Conservation (phyloP, 305 asterid species). For the Solanum hybrid region DNA sequence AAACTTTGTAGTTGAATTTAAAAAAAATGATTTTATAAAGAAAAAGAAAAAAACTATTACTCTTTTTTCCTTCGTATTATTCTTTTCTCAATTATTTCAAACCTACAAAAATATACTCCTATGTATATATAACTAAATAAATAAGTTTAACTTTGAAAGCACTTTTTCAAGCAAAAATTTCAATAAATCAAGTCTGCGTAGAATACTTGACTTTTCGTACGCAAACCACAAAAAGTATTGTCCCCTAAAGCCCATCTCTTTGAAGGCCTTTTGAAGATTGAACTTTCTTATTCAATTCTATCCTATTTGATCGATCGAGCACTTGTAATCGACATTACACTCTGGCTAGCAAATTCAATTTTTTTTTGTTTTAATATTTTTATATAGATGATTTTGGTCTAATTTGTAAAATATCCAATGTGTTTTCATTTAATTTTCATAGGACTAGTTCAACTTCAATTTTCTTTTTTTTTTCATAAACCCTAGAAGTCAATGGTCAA, state of each 20-base stretch:
- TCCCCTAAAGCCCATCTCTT: neutral
- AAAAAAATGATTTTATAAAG: neutral
- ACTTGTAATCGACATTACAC: neutral
- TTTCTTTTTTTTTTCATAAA: neutral
- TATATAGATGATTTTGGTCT: neutral
- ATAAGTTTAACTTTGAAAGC: no score
- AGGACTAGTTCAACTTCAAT: neutral
- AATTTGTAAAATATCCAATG: neutral
- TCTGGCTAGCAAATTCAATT: neutral
- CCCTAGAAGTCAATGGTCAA: neutral
- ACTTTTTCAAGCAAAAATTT: neutral
- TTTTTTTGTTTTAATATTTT: neutral
- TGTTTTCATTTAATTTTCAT: neutral
- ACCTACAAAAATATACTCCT: neutral
- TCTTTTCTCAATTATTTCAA: neutral
- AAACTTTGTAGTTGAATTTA: neutral
- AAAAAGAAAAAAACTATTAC: no score
- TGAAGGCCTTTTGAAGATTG: neutral
- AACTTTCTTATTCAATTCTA: neutral
- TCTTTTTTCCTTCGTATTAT: neutral
- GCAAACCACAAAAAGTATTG: neutral
- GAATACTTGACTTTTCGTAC: neutral
- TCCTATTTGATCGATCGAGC: neutral
- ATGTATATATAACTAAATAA: neutral
- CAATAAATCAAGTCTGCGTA: neutral